Evolutionary conservation across 1,284 basidiomycete species (phyloP), one percentile per base, ranked within the genome.

Genomic region (Pseudozyma tsukubaensis): DNA sequence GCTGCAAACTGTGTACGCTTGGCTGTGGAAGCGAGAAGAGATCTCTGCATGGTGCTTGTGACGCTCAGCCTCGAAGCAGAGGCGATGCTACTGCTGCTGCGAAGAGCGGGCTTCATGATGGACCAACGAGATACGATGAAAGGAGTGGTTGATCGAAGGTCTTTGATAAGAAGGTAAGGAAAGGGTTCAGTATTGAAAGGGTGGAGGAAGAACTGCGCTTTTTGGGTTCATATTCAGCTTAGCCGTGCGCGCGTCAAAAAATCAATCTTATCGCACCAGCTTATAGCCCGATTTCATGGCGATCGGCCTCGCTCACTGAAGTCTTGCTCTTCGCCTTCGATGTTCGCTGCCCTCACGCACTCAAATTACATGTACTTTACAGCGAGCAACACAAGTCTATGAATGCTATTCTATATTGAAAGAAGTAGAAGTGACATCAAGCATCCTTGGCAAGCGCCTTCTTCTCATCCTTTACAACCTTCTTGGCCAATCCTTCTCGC

Each of bases 361-460:
- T 29, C 24, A 29, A 3, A 6, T n/a, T n/a, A n/a, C n/a, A 39
- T 12, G 12, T 9, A 8, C 11, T 39, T 39, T 39, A 13, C 3
- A 29, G 29, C 29, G 29, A 29, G 24, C 24, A 29, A 29, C 24
- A 29, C 24, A 29, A 29, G 24, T 29, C 24, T 29, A 29, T 29
- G 24, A 29, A 29, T 29, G 24, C 24, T 34, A 24, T 14, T 48
- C 45, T 48, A 32, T 48, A 13, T 14, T n/a, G 11, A 19, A 1
- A 11, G 13, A 48, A 19, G 29, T 24, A 29, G 47, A 9, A n/a
- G 14, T 29, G 7, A 29, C 1, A 40, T 21, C 36, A 73, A 51
- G 72, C 72, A 54, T 75, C 67, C 37, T 75, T 75, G 2, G 59
- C 59, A n/a, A 70, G 54, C 48, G 72, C 67, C 59, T 49, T 63